These are phyloP conservation scores for Urochloa ruziziensis DNA, from an alignment of 176 grass and related monocot genomes.

Conservation along the genomic window DNA sequence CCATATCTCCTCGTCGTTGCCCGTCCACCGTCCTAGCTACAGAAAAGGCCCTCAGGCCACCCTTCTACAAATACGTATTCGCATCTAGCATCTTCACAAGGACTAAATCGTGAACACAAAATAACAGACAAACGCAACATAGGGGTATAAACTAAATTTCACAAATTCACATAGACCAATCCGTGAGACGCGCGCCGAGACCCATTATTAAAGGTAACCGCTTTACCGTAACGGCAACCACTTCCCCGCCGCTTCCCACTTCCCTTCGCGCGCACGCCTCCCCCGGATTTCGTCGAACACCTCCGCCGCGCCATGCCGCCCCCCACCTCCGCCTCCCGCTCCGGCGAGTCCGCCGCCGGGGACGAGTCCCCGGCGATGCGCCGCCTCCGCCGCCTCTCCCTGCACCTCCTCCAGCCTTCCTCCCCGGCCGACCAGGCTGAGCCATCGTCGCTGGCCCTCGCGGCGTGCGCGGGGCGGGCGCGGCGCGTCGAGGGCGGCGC, in stretches of 20 bases:
- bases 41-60: not conserved
- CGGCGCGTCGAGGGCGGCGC: conserved; percentile 37
- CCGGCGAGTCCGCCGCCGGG: too few relatives aligned
- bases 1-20: conserved; percentile 7
- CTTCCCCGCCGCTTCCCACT: not conserved
- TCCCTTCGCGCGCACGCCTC: conserved; percentile 18
- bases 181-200: not conserved
- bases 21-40: not conserved
- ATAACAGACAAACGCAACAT: fast-evolving
- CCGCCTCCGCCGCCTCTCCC: conserved; percentile 51
- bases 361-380: conserved; percentile 36
- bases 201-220: conserved; percentile 15
- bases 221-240: conserved; percentile 23
- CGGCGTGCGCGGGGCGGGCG: conserved; percentile 46
- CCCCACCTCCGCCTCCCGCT: conserved; percentile 23
- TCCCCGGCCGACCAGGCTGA: not conserved
- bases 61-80: not conserved
- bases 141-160: fast-evolving
- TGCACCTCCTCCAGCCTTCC: conserved; percentile 62
- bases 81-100: fast-evolving
- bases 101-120: not conserved
- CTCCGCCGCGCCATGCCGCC: conserved; percentile 3
- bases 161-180: fast-evolving
- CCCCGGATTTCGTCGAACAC: conserved; percentile 19
- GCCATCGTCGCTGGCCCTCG: conserved; percentile 12